Evolutionary conservation across 129 eudicot genomes (phyloP), one percentile per base, ranked within the genome.

Genomic region (Pseudognaphalium luteoalbum): DNA sequence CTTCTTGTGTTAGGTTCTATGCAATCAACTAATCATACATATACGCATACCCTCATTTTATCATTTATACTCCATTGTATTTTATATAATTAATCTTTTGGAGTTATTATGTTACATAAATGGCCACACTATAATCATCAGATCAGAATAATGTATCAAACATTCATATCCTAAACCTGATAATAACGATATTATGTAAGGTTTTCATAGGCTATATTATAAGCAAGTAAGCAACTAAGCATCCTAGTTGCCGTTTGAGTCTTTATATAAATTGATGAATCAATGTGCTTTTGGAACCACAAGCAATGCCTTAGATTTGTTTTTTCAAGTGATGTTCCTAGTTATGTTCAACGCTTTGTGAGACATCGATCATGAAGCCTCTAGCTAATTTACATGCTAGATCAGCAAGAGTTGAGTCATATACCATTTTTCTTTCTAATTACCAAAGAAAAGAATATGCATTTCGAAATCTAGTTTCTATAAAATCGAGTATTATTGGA

Each of bases 1-100:
- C 77, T 78, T 78, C 77, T 78, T 70, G 58, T 71, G 77, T 62
- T 57, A 78, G 82, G 82, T 78, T 78, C 82, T 20, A 60, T 78
- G 82, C n/a, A n/a, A n/a, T n/a, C n/a, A n/a, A n/a, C n/a, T 61
- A 78, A 44, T 62, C 9, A 50, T 76, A 19, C 65, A 20, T 34
- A 32, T 34, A 66, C 30, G 51, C 64, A 58, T 57, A 50, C 75
- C 16, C 67, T 4, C 34, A 58, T 58, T 25, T 11, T n/a, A 42
- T 59, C 58, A 21, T 47, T 30, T 62, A 28, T 42, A 74, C 10
- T 29, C n/a, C 29, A 6, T 19, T 66, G 11, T 22, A 14, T 68
- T 15, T 21, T 25, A 70, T 47, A 15, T 20, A 69, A 28, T 25
- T 70, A 25, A 47, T 70, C 14, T 7, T 70, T 19, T 70, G 34